phyloP scores from a whole-genome alignment of 1,139 yeast genomes.

The Diutina catenulata region DNA sequence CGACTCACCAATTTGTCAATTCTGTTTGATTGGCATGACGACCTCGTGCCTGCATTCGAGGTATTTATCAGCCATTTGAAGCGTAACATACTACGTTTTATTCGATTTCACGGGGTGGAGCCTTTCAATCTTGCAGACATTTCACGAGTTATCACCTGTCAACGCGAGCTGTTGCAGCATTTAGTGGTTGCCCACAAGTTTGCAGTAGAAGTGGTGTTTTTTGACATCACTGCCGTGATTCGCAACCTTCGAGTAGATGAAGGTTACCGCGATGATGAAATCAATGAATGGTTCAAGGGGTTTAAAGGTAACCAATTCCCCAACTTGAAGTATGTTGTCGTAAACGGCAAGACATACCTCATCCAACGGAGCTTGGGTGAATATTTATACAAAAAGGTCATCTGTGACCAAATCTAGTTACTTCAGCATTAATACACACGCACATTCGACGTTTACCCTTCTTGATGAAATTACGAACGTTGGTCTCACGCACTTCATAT shows the following conservation, averaged over 20 bases:
- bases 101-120: constrained; percentile 4
- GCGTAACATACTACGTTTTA: constrained; percentile 2
- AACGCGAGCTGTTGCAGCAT: constrained; percentile 3
- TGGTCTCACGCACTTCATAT: no score
- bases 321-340: constrained; percentile 2
- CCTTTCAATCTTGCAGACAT: constrained; percentile 2
- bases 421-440: no score
- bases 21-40: constrained; percentile 5
- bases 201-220: constrained; percentile 2
- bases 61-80: constrained; percentile 2
- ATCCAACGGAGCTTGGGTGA: constrained; percentile 5
- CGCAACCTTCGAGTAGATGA: constrained; percentile 4
- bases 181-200: constrained; percentile 4
- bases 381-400: constrained; percentile 1
- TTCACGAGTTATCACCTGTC: not conserved
- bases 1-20: constrained; percentile 2
- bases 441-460: no score
- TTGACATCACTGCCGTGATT: constrained; percentile 3
- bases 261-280: constrained; percentile 4
- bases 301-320: constrained; percentile 4
- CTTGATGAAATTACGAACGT: no score
- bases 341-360: not conserved
- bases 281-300: constrained; percentile 4
- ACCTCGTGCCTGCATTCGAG: constrained; percentile 3
- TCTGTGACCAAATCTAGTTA: not conserved